phyloP scores from a whole-genome alignment of 306 rosid genomes.

The Medicago arabica region DNA sequence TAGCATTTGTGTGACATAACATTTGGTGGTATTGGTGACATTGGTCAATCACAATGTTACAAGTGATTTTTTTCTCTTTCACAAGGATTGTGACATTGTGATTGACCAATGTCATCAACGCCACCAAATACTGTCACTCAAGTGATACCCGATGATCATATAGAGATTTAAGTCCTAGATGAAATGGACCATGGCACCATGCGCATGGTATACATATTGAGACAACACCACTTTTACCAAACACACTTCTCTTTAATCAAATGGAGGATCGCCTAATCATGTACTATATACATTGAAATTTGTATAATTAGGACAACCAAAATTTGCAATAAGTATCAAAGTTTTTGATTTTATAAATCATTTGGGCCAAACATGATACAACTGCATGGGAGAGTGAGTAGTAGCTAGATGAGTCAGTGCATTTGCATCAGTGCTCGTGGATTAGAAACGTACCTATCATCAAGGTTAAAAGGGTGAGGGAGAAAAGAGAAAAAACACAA shows the following conservation, averaged over 20 bases:
- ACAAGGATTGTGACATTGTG: too few relatives aligned
- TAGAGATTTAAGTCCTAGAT: too few relatives aligned
- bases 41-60: too few relatives aligned
- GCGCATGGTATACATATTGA: neutral
- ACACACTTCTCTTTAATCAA: neutral
- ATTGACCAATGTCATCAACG: too few relatives aligned
- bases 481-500: constrained; percentile 12
- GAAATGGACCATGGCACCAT: neutral
- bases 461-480: constrained; percentile 14
- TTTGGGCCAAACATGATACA: neutral
- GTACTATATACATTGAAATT: neutral
- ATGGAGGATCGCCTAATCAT: neutral
- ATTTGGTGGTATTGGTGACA: too few relatives aligned
- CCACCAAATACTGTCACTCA: too few relatives aligned
- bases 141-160: too few relatives aligned
- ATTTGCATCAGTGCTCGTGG: constrained; percentile 35
- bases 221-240: constrained; percentile 1
- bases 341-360: neutral
- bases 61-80: too few relatives aligned
- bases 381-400: neutral
- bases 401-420: constrained; percentile 25
- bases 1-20: too few relatives aligned
- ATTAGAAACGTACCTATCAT: constrained; percentile 41
- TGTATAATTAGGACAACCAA: neutral
- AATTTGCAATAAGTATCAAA: neutral